phyloP scores from a whole-genome alignment of 75 land plant species.

The Pinus tabuliformis region DNA sequence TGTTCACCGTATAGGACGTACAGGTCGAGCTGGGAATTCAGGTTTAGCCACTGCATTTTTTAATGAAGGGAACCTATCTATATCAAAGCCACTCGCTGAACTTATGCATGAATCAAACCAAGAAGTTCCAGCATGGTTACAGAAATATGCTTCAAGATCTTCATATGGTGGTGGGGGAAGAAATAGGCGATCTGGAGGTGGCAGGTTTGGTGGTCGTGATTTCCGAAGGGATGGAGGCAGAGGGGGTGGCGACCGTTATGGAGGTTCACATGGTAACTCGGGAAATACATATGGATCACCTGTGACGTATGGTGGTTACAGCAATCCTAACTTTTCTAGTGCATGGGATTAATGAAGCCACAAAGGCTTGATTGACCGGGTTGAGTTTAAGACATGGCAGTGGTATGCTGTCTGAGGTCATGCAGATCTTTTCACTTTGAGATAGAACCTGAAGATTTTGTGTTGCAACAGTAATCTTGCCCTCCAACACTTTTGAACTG shows the following conservation, averaged over 20 bases:
- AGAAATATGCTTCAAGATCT: constrained; percentile 36
- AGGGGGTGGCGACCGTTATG: constrained; percentile 9
- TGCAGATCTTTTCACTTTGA: background rate
- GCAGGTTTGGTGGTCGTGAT: constrained; percentile 51
- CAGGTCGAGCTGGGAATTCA: too few species aligned
- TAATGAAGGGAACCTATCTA: constrained; percentile 40
- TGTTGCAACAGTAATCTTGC: background rate
- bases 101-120: constrained; percentile 70
- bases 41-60: constrained; percentile 63
- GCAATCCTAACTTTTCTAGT: constrained; percentile 2
- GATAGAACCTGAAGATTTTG: background rate
- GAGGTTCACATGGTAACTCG: constrained; percentile 1
- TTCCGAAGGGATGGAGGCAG: constrained; percentile 22
- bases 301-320: background rate
- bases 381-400: background rate
- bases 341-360: constrained; percentile 9
- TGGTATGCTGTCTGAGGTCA: background rate
- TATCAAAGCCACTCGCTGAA: constrained; percentile 49
- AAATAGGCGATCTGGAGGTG: constrained; percentile 32
- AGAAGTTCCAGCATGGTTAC: constrained; percentile 60
- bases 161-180: constrained; percentile 29
- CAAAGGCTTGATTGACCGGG: background rate
- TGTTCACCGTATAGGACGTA: too few species aligned
- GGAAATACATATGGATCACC: constrained; percentile 3
- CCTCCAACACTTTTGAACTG: background rate